Evolutionary conservation across 495 filamentous ascomycete species (phyloP), one percentile per base, ranked within the genome.

Genomic region (Hyaloscypha finlandica): DNA sequence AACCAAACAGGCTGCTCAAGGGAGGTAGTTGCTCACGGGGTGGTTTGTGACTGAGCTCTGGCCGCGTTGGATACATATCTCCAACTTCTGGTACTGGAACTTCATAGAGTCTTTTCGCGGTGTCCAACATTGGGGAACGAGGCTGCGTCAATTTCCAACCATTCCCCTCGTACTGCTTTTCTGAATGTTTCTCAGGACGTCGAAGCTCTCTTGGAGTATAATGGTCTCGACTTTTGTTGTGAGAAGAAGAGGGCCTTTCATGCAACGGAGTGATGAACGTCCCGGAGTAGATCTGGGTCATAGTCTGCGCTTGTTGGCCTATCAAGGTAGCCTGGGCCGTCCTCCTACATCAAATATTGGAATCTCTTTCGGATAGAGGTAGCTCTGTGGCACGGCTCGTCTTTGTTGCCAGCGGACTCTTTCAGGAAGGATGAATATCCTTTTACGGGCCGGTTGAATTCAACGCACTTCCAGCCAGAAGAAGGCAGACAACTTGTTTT

Each of bases 1-100:
- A 76, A 2, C 78, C 81, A 74, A 86, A 84, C 11, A 86, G 73
- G 65, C 83, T 85, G 67, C 82, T 86, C 63, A 86, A 62, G 25
- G 84, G 76, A 0, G 84, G 84, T 52, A 86, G 77, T 70, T 83
- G 79, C 63, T 83, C 80, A 59, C 81, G 74, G 42, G 77, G 64
- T 45, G 77, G 35, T n/a, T 70, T 70, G 22, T 68, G 55, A n/a
- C n/a, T 48, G 22, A 54, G 57, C 16, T 70, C 67, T 64, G 67
- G 51, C 9, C 64, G 64, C 3, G 30, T 64, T 53, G 61, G 65
- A 68, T 74, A 71, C 69, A 73, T 69, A 4, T 73, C 68, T 58
- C 48, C 71, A 37, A n/a, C 58, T 61, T 63, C 63, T 35, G 70
- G n/a, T 53, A 59, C 12, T 1, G 51, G 22, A 64, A 55, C 48